Base-by-base conservation (phyloP, 352 stramenopile genomes). In the Blastocystis hominis region DNA sequence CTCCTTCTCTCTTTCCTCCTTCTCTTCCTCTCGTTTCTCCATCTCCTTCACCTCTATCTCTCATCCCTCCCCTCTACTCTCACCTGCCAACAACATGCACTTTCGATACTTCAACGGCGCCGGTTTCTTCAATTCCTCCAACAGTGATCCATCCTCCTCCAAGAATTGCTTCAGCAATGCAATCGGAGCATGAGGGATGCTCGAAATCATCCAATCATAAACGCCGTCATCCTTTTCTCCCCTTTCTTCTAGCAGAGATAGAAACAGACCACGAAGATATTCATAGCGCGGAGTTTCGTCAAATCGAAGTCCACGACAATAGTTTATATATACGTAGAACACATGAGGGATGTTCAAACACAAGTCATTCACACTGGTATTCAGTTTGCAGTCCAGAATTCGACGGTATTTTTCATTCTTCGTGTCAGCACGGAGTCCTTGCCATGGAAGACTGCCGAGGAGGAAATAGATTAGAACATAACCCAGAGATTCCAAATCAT, bases 331-430 rank as follows among this genome's bases (percentile, higher is more conserved):
- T 44, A 79, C 89, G 47, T 84, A 62, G 75, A 92, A 92, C 79
- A 92, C 90, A 15, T 89, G 80, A 20, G 90, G 90, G 50, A 90
- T 90, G 38, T 88, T 89, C 75, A 91, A 89, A 72, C 90, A 92
- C 15, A 92, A 69, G 0, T 88, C 62, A 13, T 89, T 88, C 46
- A 92, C 87, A 9, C 89, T n/a, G 3, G 77, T 36, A 0, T 24
- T 46, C n/a, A 97, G 96, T 90, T 97, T 97, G 63, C 59, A 93
- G 92, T 97, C 94, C 93, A 97, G 96, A 90, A 97, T 97, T 40
- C 93, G 92, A 88, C 97, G 92, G 89, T 97, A 97, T 90, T 98
- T 98, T 89, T 97, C 93, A 80, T 97, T 97, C 90, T 97, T 97
- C 3, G 93, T 98, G 77, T 96, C 96, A 42, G 94, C 94, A 90